Conservation (phyloP, 2,329 filamentous ascomycete genomes). For the Hymenoscyphus infarciens region DNA sequence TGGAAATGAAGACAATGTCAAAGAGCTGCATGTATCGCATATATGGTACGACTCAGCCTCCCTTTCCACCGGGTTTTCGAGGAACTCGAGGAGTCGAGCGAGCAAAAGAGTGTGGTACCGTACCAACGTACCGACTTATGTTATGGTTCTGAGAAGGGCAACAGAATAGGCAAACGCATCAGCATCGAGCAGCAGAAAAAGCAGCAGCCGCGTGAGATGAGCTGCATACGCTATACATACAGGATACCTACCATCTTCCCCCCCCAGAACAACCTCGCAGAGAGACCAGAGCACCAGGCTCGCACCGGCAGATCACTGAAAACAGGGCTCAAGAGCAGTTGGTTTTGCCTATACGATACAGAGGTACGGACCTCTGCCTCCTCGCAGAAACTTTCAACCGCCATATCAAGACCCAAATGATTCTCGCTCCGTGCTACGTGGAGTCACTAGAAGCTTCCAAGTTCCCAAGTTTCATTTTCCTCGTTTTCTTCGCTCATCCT, state of each 20-base stretch:
- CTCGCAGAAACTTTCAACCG: neutral
- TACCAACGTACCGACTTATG: neutral
- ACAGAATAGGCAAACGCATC: neutral
- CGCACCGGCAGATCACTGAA: constrained; percentile 25
- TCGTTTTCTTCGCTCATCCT: neutral
- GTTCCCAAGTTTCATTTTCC: neutral
- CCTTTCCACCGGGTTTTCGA: neutral
- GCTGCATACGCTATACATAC: neutral
- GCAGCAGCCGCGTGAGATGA: constrained; percentile 12
- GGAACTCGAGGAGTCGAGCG: neutral
- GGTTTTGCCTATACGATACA: neutral
- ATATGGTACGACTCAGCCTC: neutral
- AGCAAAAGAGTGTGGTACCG: neutral
- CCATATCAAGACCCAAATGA: neutral
- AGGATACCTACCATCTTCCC: neutral
- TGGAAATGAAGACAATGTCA: neutral
- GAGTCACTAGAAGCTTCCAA: neutral
- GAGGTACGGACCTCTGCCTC: neutral
- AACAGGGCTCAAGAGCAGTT: constrained; percentile 13
- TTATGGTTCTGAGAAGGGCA: neutral
- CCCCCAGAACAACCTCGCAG: constrained; percentile 5
- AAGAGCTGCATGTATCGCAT: neutral
- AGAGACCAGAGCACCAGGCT: constrained; percentile 9
- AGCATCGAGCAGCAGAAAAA: neutral
- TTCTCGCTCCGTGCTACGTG: too few species aligned